Evolutionary conservation across 495 filamentous ascomycete species (phyloP), one percentile per base, ranked within the genome.

Genomic region (Tuber brumale): DNA sequence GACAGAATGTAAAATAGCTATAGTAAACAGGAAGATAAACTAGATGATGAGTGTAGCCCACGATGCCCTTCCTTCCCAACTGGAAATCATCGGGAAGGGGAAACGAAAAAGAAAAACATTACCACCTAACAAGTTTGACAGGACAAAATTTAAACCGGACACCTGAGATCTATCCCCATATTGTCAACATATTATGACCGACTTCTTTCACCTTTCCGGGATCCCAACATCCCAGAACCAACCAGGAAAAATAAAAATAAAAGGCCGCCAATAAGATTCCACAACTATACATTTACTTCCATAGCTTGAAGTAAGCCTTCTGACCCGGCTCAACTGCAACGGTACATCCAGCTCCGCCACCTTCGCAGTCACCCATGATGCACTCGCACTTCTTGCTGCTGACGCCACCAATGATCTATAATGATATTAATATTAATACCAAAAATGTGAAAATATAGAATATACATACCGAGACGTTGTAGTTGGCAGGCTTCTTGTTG

Each of bases 331-430:
- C 27, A 43, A 76, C 79, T 16, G 80, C 57, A 21, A 77, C 75
- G n/a, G 80, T 82, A 57, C 80, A 82, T 2, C 78, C 78, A 39
- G 57, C 57, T 35, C 27, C 57, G 41, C 71, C 71, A 43, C 43
- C 75, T 18, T 44, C 21, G 31, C 44, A 35, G 31, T 85, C 87
- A 75, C 84, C 85, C 76, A 86, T 89, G 61, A 86, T 86, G 81
- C 89, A 93, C 76, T 89, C 87, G 81, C 93, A 93, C 78, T 85
- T 89, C 89, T 95, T 97, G 23, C 84, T 85, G 57, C 88, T 90
- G 81, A 89, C 88, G 48, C 91, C 90, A 78, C 89, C 91, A 39
- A 82, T 75, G 12, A 77, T 78, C 27, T 66, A 18, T 35, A 6
- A 35, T 18, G 1, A 66, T 31, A 5, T 66, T 66, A 66, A 27